Percentiles rank a stretch among this genome's conserved stretches.
These are phyloP conservation scores for Aspergillus niger DNA, from an alignment of 2,329 filamentous ascomycete species.

Conservation along the genomic window DNA sequence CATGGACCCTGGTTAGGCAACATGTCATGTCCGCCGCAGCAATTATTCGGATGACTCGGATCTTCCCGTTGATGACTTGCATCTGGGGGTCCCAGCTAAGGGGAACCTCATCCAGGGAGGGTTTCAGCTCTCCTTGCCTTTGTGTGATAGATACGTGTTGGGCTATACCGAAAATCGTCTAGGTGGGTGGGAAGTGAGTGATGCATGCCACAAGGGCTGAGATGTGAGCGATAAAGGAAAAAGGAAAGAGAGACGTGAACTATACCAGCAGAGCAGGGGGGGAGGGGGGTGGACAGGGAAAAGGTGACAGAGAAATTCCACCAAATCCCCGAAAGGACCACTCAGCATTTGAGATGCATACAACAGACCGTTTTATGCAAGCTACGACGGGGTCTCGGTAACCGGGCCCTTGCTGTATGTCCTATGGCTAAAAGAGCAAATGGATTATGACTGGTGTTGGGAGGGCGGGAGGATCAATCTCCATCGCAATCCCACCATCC, in stretches of 20 bases:
- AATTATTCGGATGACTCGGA: conserved; percentile 23
- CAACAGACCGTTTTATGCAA: conserved; percentile 4
- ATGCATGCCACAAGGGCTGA: not conserved
- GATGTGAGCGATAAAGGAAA: conserved; percentile 1
- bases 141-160: conserved; percentile 19
- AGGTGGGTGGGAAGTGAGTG: not conserved
- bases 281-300: conserved; percentile 4
- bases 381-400: not conserved
- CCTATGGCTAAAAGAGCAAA: not conserved
- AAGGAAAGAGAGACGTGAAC: not conserved
- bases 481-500: not conserved
- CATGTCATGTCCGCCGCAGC: conserved; percentile 23
- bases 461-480: not conserved
- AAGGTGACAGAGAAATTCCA: not conserved
- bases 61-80: conserved; percentile 30
- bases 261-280: not conserved
- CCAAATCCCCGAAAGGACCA: conserved; percentile 4
- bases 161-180: conserved; percentile 6
- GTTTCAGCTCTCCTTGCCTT: conserved; percentile 6
- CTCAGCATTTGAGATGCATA: not conserved
- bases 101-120: conserved; percentile 6
- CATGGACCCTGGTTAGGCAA: conserved; percentile 22
- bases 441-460: not conserved
- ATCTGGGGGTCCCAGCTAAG: conserved; percentile 19
- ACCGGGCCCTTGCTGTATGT: not conserved